Conservation (phyloP, 2,329 filamentous ascomycete species). For the Clonostachys chloroleuca region DNA sequence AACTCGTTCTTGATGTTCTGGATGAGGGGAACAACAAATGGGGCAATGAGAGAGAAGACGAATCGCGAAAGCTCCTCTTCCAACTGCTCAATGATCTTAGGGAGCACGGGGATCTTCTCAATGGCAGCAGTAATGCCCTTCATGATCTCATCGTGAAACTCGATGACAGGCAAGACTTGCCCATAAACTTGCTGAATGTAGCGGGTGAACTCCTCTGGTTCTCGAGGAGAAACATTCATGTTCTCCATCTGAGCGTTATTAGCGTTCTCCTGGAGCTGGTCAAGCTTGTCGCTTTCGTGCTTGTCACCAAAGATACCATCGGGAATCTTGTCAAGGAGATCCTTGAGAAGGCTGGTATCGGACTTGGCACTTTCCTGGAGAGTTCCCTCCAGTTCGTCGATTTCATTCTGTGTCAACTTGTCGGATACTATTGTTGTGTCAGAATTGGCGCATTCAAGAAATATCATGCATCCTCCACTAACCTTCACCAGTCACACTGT, state of each 20-base stretch:
- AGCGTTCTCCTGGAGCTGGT: slow-evolving; percentile 76
- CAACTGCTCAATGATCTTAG: slow-evolving; percentile 79
- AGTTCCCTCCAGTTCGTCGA: slow-evolving; percentile 82
- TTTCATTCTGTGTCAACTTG: slow-evolving; percentile 86
- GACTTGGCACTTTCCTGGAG: slow-evolving; percentile 60
- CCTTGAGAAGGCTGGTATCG: slow-evolving; percentile 71
- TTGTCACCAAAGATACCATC: slow-evolving; percentile 73
- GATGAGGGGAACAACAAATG: slow-evolving; percentile 82
- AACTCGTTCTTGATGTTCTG: slow-evolving; percentile 84
- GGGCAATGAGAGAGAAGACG: slow-evolving; percentile 87
- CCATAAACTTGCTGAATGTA: slow-evolving; percentile 69
- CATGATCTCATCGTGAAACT: slow-evolving; percentile 88
- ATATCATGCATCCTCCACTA: slow-evolving; percentile 6
- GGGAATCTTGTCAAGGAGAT: slow-evolving; percentile 78
- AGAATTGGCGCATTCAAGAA: slow-evolving; percentile 1
- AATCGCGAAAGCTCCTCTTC: slow-evolving; percentile 86
- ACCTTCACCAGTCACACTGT: slow-evolving; percentile 73
- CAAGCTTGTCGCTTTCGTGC: slow-evolving; percentile 69
- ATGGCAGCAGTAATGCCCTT: slow-evolving; percentile 73
- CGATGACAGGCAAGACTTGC: slow-evolving; percentile 83
- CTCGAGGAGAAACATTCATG: slow-evolving; percentile 67
- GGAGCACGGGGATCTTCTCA: slow-evolving; percentile 80
- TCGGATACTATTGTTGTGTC: slow-evolving; percentile 62
- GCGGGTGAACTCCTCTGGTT: slow-evolving; percentile 80
- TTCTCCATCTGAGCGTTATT: slow-evolving; percentile 71